A percentile compares a stretch with the other conserved stretches of the same genome.
Evolutionary conservation across 441 rosid genomes (phyloP).

Genomic region (Corymbia calophylla): DNA sequence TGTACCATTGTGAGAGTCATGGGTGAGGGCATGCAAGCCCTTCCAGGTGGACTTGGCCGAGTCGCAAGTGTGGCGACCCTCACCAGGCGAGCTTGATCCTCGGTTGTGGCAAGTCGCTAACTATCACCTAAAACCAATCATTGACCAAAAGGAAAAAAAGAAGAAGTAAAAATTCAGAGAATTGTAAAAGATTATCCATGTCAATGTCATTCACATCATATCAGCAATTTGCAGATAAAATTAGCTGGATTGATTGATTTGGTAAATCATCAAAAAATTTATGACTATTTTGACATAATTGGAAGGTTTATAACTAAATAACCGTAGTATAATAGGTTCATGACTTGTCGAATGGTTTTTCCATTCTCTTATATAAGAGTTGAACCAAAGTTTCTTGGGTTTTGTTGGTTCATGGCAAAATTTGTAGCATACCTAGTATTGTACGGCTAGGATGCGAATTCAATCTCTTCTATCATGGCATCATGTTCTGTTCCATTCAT

Average conservation of each 20-base stretch:
- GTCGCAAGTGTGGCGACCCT: rapidly evolving
- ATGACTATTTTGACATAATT: rapidly evolving
- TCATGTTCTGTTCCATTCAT: background rate
- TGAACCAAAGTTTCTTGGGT: background rate
- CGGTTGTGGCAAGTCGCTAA: rapidly evolving
- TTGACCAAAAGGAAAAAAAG: background rate
- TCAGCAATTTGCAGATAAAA: background rate
- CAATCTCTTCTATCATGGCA: background rate
- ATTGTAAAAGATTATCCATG: rapidly evolving
- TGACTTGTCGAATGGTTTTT: background rate
- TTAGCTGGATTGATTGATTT: rapidly evolving
- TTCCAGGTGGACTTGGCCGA: rapidly evolving
- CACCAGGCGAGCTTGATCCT: rapidly evolving
- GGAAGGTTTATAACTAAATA: rapidly evolving
- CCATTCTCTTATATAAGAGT: background rate
- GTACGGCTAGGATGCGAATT: background rate
- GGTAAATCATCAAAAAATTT: rapidly evolving
- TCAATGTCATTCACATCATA: rapidly evolving
- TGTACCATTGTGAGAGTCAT: no score
- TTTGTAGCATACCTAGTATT: background rate
- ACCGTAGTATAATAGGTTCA: background rate
- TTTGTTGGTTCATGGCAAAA: background rate
- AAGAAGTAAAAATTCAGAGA: rapidly evolving
- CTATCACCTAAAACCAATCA: background rate
- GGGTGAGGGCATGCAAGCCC: no score